A percentile compares a stretch with the other conserved stretches of the same genome.
phyloP scores from a whole-genome alignment of 176 grass and related monocot genomes.

The Thalia dealbata region DNA sequence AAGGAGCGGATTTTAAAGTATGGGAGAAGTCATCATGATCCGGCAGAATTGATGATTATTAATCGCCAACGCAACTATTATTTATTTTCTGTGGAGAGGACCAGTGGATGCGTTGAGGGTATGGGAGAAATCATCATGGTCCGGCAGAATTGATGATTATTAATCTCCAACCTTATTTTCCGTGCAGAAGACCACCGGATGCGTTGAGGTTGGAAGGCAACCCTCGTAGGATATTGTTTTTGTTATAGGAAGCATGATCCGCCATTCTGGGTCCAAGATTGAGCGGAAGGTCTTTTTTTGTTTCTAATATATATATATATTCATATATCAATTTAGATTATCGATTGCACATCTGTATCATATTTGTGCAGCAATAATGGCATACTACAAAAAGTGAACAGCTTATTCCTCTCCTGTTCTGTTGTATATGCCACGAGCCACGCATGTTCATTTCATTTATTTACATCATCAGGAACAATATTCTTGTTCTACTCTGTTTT shows the following conservation, averaged over 20 bases:
- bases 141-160: too few relatives aligned
- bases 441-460: too few relatives aligned
- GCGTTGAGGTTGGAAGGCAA: background rate
- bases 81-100: background rate
- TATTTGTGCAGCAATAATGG: too few relatives aligned
- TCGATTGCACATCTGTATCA: too few relatives aligned
- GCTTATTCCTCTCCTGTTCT: too few relatives aligned
- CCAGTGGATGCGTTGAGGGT: constrained; percentile 16
- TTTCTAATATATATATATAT: too few relatives aligned
- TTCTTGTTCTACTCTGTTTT: too few relatives aligned
- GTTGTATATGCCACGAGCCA: too few relatives aligned
- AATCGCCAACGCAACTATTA: background rate
- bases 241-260: background rate
- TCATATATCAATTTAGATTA: too few relatives aligned
- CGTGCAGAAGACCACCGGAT: background rate
- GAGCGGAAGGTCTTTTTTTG: background rate
- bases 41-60: background rate
- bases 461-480: too few relatives aligned
- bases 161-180: constrained; percentile 2
- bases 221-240: background rate
- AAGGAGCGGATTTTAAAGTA: constrained; percentile 77
- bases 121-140: constrained; percentile 42
- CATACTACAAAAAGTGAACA: too few relatives aligned
- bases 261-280: background rate
- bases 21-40: constrained; percentile 41